phyloP scores from a whole-genome alignment of 371 early-diverging fungal species.

The Basidiobolus heterosporus region DNA sequence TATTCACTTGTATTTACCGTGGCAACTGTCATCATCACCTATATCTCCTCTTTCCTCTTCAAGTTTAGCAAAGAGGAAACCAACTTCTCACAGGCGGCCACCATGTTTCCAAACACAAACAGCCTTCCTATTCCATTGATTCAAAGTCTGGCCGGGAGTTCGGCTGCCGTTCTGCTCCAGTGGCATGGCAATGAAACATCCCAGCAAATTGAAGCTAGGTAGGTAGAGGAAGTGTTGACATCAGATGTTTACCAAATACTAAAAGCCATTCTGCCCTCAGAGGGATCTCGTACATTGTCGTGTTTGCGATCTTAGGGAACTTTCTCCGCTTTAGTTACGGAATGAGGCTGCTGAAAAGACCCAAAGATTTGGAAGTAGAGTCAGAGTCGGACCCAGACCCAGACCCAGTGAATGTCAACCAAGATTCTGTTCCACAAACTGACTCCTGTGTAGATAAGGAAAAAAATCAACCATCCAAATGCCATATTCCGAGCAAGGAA shows the following conservation, averaged over 20 bases:
- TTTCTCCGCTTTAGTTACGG: conserved; percentile 63
- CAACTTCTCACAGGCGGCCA: conserved; percentile 41
- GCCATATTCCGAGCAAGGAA: background rate
- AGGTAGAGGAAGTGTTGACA: conserved; percentile 15
- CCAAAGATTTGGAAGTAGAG: conserved; percentile 7
- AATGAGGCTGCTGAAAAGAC: conserved; percentile 28
- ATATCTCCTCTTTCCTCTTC: conserved; percentile 22
- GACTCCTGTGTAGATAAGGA: too few relatives aligned
- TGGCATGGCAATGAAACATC: conserved; percentile 40
- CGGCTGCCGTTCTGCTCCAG: conserved; percentile 33
- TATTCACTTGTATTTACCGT: conserved; percentile 35
- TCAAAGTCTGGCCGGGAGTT: conserved; percentile 46
- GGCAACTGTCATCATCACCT: conserved; percentile 24
- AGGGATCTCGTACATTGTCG: conserved; percentile 55
- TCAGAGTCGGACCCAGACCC: background rate
- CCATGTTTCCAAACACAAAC: conserved; percentile 56
- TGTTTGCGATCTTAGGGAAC: conserved; percentile 57
- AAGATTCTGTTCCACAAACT: too few relatives aligned
- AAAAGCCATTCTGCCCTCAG: conserved; percentile 10
- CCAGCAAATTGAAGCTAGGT: conserved; percentile 31
- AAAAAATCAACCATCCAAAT: too few relatives aligned
- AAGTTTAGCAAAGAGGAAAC: conserved; percentile 23
- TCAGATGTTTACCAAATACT: too few relatives aligned
- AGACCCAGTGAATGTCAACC: too few relatives aligned
- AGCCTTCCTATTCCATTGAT: conserved; percentile 54